phyloP scores from a whole-genome alignment of 768 basidiomycete genomes.

The Exidia glandulosa region DNA sequence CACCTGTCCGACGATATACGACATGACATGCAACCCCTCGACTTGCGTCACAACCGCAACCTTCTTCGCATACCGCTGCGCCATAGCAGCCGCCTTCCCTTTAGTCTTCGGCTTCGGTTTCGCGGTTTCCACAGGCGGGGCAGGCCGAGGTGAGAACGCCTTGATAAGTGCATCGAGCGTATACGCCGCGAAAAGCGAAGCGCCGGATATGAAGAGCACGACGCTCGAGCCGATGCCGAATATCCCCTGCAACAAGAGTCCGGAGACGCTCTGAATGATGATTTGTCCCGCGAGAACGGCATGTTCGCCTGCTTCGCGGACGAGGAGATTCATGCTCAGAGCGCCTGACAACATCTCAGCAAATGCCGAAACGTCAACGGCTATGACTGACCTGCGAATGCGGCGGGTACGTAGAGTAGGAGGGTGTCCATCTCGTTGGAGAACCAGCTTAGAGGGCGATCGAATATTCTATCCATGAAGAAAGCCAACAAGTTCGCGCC shows the following conservation, averaged over 20 bases:
- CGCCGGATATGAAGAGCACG: slow-evolving; percentile 52
- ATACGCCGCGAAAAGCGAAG: slow-evolving; percentile 48
- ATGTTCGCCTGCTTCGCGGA: slow-evolving; percentile 46
- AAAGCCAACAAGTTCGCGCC: slow-evolving; percentile 63
- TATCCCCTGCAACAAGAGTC: slow-evolving; percentile 45
- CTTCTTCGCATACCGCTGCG: background rate
- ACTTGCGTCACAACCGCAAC: background rate
- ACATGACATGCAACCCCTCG: background rate
- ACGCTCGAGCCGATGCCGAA: slow-evolving; percentile 66
- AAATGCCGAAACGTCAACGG: too few species aligned
- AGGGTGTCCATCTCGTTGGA: slow-evolving; percentile 50
- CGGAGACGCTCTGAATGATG: slow-evolving; percentile 45
- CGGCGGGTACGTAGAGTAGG: slow-evolving; percentile 67
- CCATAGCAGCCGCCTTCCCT: background rate
- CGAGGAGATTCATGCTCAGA: slow-evolving; percentile 20
- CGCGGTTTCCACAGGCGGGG: background rate
- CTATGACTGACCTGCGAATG: too few species aligned
- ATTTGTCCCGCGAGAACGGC: slow-evolving; percentile 50
- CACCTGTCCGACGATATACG: slow-evolving; percentile 51
- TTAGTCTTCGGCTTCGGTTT: background rate
- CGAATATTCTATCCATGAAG: slow-evolving; percentile 49
- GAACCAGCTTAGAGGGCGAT: slow-evolving; percentile 81
- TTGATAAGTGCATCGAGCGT: slow-evolving; percentile 36
- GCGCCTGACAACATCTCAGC: slow-evolving; percentile 11
- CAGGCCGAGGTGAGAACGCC: slow-evolving; percentile 11